A percentile compares a stretch with the other conserved stretches of the same genome.
Conservation (phyloP, 2,329 filamentous ascomycete species). For the Cordyceps farinosa region DNA sequence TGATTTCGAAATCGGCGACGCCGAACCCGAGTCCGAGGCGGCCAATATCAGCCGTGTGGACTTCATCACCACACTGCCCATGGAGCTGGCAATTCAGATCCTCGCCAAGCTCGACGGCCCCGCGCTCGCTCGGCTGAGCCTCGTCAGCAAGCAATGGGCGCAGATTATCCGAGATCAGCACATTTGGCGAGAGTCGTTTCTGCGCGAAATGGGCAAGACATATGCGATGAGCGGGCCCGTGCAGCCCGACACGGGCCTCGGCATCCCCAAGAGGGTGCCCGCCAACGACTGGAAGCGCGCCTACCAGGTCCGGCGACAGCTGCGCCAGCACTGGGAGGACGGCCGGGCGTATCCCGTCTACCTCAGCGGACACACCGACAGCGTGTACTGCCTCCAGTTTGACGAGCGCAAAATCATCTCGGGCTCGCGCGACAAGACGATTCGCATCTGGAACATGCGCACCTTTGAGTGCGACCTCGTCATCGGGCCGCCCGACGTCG, state of each 20-base stretch:
- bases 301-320: constrained; percentile 70
- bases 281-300: constrained; percentile 82
- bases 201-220: constrained; percentile 57
- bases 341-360: constrained; percentile 80
- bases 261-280: constrained; percentile 52
- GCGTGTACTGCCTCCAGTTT: constrained; percentile 96
- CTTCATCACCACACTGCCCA: constrained; percentile 53
- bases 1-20: constrained; percentile 33
- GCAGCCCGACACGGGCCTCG: constrained; percentile 52
- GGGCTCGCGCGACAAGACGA: constrained; percentile 90
- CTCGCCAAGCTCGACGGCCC: constrained; percentile 53
- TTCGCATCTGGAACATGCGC: constrained; percentile 92
- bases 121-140: constrained; percentile 46
- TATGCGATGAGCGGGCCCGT: constrained; percentile 56
- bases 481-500: constrained; percentile 72
- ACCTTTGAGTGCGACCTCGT: constrained; percentile 81
- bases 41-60: constrained; percentile 51
- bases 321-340: constrained; percentile 76
- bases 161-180: constrained; percentile 48
- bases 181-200: constrained; percentile 61
- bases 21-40: constrained; percentile 33
- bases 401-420: constrained; percentile 98
- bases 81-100: constrained; percentile 57
- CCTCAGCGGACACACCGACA: constrained; percentile 89
- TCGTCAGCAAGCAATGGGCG: constrained; percentile 52